A percentile compares a stretch with the other conserved stretches of the same genome.
Evolutionary conservation across 805 yeast genomes (phyloP).

Genomic region (Metschnikowia henanensis): DNA sequence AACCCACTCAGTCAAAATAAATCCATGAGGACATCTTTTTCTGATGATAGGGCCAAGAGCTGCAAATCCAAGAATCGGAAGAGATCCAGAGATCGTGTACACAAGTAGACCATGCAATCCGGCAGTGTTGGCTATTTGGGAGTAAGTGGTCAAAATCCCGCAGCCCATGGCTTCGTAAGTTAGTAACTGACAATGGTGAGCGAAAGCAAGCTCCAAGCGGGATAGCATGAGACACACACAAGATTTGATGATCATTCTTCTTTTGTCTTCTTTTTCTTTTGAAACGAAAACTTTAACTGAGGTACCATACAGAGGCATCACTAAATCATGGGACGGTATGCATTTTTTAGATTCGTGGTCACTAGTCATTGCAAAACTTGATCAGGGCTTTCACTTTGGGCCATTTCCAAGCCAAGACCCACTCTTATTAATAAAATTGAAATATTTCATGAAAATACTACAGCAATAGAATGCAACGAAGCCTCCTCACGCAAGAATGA

Average conservation of each 20-base stretch:
- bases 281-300: too few species aligned
- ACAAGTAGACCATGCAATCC: constrained; percentile 88
- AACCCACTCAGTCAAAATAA: constrained; percentile 95
- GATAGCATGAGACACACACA: too few species aligned
- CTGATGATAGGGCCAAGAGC: constrained; percentile 80
- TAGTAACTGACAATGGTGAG: constrained; percentile 8
- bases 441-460: background rate
- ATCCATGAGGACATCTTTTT: constrained; percentile 81
- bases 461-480: constrained; percentile 14
- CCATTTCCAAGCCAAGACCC: too few species aligned
- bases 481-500: constrained; percentile 80
- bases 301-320: too few species aligned
- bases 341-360: too few species aligned
- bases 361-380: too few species aligned
- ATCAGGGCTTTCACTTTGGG: too few species aligned
- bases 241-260: too few species aligned
- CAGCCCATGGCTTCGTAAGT: constrained; percentile 72
- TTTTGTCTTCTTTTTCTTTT: too few species aligned
- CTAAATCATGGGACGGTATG: too few species aligned
- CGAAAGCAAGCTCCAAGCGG: too few species aligned
- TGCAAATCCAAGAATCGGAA: constrained; percentile 85
- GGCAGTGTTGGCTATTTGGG: constrained; percentile 81
- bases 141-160: constrained; percentile 82
- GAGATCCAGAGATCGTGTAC: constrained; percentile 74
- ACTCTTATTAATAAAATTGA: too few species aligned